These are phyloP conservation scores for Ceratobasidium sp. DNA, from an alignment of 1,284 basidiomycete genomes.

Conservation along the genomic window DNA sequence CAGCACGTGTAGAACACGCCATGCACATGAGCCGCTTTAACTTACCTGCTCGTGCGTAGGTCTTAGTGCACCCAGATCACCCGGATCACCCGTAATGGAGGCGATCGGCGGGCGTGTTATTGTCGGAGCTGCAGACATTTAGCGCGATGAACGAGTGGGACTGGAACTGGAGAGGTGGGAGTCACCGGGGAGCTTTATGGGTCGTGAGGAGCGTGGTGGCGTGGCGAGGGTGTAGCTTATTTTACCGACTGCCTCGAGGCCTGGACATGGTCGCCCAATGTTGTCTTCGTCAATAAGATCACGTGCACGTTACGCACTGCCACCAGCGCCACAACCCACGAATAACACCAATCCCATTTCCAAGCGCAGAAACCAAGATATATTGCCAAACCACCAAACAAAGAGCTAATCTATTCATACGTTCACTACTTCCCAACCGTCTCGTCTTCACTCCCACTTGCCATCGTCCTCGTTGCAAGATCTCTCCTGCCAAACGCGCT, in stretches of 20 bases:
- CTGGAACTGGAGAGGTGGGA: slow-evolving; percentile 3
- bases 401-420: slow-evolving; percentile 44
- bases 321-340: background rate
- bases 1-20: slow-evolving; percentile 43
- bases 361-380: background rate
- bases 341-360: background rate
- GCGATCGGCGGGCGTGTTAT: slow-evolving; percentile 44
- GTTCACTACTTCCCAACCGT: slow-evolving; percentile 58
- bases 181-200: slow-evolving; percentile 11
- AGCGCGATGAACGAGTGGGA: background rate
- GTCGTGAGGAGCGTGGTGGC: slow-evolving; percentile 39
- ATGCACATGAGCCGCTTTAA: background rate
- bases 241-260: slow-evolving; percentile 34
- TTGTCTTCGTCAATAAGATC: slow-evolving; percentile 3
- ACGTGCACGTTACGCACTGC: slow-evolving; percentile 35
- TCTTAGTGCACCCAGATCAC: slow-evolving; percentile 1
- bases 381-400: slow-evolving; percentile 16
- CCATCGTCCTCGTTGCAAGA: slow-evolving; percentile 78
- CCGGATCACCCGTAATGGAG: slow-evolving; percentile 7
- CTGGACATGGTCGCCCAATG: slow-evolving; percentile 9
- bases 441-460: slow-evolving; percentile 82
- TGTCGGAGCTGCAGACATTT: slow-evolving; percentile 17
- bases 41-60: slow-evolving; percentile 45
- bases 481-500: slow-evolving; percentile 71
- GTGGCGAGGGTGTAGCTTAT: slow-evolving; percentile 17